These are phyloP conservation scores for Irpex lacteus DNA, from an alignment of 1,284 basidiomycete genomes.

Conservation along the genomic window DNA sequence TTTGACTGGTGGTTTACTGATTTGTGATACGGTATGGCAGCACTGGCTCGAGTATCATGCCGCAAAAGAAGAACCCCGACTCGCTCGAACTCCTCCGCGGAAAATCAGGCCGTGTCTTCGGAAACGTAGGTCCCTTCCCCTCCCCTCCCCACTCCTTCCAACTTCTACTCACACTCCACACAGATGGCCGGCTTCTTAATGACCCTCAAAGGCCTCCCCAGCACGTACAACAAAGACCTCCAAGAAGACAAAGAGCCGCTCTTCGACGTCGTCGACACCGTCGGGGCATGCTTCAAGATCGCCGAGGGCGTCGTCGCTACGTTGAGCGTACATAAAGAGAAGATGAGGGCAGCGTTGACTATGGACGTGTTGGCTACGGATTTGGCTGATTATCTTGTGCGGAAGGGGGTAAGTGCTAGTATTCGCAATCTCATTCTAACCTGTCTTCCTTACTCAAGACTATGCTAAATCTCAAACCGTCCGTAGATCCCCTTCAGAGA, in stretches of 20 bases:
- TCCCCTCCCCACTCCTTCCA: slow-evolving; percentile 7
- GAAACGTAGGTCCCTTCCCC: slow-evolving; percentile 58
- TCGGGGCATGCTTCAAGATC: slow-evolving; percentile 89
- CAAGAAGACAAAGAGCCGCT: slow-evolving; percentile 99
- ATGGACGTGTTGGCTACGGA: slow-evolving; percentile 98
- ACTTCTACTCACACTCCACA: background rate
- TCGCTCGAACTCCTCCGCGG: slow-evolving; percentile 93
- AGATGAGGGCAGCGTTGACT: slow-evolving; percentile 88
- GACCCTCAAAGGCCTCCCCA: slow-evolving; percentile 95
- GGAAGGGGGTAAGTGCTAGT: slow-evolving; percentile 78
- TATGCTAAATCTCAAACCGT: background rate
- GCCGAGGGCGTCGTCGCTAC: slow-evolving; percentile 94
- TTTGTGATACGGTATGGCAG: too few species aligned
- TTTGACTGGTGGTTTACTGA: too few species aligned
- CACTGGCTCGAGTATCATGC: slow-evolving; percentile 99
- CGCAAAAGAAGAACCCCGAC: slow-evolving; percentile 99
- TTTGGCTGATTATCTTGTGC: slow-evolving; percentile 95
- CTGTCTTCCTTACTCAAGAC: background rate
- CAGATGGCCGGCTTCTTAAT: slow-evolving; percentile 98
- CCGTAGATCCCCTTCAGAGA: slow-evolving; percentile 89
- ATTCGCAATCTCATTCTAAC: slow-evolving; percentile 1
- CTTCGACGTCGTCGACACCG: slow-evolving; percentile 91
- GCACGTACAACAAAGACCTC: slow-evolving; percentile 98
- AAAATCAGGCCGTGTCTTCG: slow-evolving; percentile 93
- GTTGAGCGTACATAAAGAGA: slow-evolving; percentile 82